Base-by-base conservation (phyloP, 768 basidiomycete species). In the Hericium alpestre region DNA sequence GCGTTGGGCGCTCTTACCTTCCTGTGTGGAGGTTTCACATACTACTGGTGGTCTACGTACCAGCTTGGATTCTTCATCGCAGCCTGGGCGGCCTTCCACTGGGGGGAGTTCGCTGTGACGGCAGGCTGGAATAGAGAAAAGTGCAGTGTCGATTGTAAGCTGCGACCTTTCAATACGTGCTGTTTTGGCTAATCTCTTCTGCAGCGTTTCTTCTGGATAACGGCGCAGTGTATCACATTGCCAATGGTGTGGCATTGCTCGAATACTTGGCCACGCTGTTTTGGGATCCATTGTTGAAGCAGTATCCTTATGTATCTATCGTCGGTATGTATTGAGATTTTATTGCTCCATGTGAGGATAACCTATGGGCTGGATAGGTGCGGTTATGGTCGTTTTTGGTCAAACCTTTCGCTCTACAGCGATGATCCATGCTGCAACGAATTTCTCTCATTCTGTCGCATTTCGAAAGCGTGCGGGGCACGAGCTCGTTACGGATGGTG, bases 381-480 rank as follows among this genome's bases (percentile, higher is more conserved):
- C 91, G 41, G 48, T 72, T 1, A 49, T 90, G 60, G 82, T 87
- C 11, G 20, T 88, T 16, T 56, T 76, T 20, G 92, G 92, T 6
- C 96, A 99, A 71, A 61, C 72, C 3, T 67, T 97, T 59, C 81
- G 96, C 51, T 93, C 93, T 8, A 65, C 78, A 20, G 94, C 96
- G n/a, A 99, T 99, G 96, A 87, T 96, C 54, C 91, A 94, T 61
- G 96, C 96, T 1, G 81, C 88, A 15, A 84, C 83, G 54, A 96
- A 90, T 66, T 99, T 99, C 73, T 93, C 93, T 9, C 96, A 99
- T 75, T 67, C 83, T 0, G 82, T 99, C 53, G 90, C 88, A 2
- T 81, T 79, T 63, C 76, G 72, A 39, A 98, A 93, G 68, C 77
- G 79, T 41, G 75, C 80, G 15, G 74, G 76, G 11, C 96, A 99